phyloP scores from a whole-genome alignment of 345 rosid species.

The Euphorbia lathyris region DNA sequence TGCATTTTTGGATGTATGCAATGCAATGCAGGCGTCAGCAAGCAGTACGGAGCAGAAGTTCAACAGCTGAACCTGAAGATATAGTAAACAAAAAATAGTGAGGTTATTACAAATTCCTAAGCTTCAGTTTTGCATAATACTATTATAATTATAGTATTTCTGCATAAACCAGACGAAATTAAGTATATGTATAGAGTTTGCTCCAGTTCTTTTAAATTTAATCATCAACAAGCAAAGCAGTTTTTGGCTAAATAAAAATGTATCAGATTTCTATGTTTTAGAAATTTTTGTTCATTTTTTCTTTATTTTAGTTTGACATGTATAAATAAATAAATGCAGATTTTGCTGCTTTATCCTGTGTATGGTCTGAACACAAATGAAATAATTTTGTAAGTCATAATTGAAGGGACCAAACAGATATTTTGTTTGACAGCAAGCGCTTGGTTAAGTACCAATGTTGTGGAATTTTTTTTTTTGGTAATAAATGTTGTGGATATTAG shows the following conservation, averaged over 20 bases:
- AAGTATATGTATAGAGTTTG: slow-evolving; percentile 42
- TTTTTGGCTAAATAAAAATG: slow-evolving; percentile 11
- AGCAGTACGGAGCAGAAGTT: slow-evolving; percentile 68
- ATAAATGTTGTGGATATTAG: background rate
- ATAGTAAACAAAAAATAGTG: background rate
- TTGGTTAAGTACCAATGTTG: too few relatives aligned
- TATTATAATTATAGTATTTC: background rate
- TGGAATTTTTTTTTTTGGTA: too few relatives aligned
- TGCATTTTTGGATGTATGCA: too few relatives aligned
- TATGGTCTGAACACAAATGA: too few relatives aligned
- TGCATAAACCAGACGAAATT: slow-evolving; percentile 24
- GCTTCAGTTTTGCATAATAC: slow-evolving; percentile 24
- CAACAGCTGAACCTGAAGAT: slow-evolving; percentile 33
- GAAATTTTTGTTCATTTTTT: background rate
- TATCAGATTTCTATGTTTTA: background rate
- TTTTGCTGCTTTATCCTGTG: background rate
- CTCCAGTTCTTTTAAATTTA: slow-evolving; percentile 3
- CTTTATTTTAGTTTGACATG: background rate
- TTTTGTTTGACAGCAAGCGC: too few relatives aligned
- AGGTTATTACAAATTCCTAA: background rate
- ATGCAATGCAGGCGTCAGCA: slow-evolving; percentile 74
- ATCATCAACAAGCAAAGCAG: slow-evolving; percentile 41
- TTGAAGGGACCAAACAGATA: too few relatives aligned
- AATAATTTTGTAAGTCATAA: too few relatives aligned
- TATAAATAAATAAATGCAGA: too few relatives aligned